Evolutionary conservation across 2,329 filamentous ascomycete species (phyloP).

Genomic region (Fusarium sp.): DNA sequence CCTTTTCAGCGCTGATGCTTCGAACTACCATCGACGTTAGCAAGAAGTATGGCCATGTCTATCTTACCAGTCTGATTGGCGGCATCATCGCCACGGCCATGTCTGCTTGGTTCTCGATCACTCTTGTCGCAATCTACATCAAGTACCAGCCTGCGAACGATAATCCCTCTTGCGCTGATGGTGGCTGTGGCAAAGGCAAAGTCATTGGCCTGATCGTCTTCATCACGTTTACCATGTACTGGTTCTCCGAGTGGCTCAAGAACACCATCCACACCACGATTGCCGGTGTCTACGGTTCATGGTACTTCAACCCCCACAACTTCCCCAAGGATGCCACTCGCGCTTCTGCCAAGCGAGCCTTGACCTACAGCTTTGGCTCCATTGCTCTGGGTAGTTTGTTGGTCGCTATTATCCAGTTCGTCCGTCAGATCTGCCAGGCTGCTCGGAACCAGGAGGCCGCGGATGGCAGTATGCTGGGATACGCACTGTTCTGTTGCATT

Average conservation of each 20-base stretch:
- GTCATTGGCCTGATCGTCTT: conserved; percentile 88
- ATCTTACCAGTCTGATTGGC: conserved; percentile 84
- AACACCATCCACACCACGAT: conserved; percentile 91
- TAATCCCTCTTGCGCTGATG: conserved; percentile 64
- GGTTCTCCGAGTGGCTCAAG: conserved; percentile 93
- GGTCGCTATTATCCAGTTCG: conserved; percentile 85
- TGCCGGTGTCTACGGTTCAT: conserved; percentile 88
- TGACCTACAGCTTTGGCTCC: conserved; percentile 93
- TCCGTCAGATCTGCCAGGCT: conserved; percentile 84
- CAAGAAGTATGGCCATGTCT: conserved; percentile 85
- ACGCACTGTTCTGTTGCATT: conserved; percentile 76
- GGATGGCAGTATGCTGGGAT: conserved; percentile 74
- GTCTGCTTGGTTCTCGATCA: conserved; percentile 86
- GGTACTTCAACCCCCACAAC: conserved; percentile 82
- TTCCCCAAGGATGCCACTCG: conserved; percentile 83
- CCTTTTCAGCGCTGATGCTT: conserved; percentile 90
- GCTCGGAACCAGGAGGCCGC: conserved; percentile 69
- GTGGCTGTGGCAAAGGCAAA: conserved; percentile 76
- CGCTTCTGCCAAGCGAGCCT: conserved; percentile 80
- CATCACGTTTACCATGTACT: conserved; percentile 91
- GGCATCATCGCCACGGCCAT: conserved; percentile 80
- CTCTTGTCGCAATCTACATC: conserved; percentile 85
- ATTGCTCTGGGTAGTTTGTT: conserved; percentile 87
- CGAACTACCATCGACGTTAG: conserved; percentile 86
- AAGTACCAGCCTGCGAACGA: conserved; percentile 74